Evolutionary conservation across 352 stramenopile species (phyloP), one percentile per base, ranked within the genome.

Genomic region (Globisporangium cystogenes): DNA sequence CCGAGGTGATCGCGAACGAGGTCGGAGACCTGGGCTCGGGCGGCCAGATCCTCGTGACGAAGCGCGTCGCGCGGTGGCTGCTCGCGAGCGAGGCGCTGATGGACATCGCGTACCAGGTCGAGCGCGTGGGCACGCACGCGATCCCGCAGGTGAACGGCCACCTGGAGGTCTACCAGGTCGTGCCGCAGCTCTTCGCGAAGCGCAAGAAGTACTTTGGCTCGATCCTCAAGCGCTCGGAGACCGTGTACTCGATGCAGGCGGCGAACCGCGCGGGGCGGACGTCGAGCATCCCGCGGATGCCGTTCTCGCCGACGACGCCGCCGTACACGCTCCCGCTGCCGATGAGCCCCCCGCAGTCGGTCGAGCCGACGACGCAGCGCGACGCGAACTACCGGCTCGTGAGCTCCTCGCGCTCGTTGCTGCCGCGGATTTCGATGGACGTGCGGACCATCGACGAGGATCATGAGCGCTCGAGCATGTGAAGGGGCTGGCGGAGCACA

Each of bases 31-130:
- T 83, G 2, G 81, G 81, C 8, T 79, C 72, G 53, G 81, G 77
- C 7, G 81, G 81, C 0, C 74, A 89, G 58, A 87, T 91, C 45
- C 68, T 89, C 15, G 52, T 86, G n/a, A 85, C 81, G 0, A 73
- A 74, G 40, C 74, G 78, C 7, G 62, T 91, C 26, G 76, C 76
- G 3, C 54, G 51, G 26, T 91, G 72, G 62, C 53, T 88, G 4
- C 47, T 62, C 18, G 48, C 55, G 15, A 77, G 84, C 45, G 55
- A 69, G 2, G 40, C 40, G 20, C 40, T 45, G 20, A 23, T 45
- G 40, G 40, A 45, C 40, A 45, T 45, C n/a, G n/a, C 40, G 40
- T 45, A 45, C 40, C 8, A 26, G 20, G 40, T 45, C 40, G 40
- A 45, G 40, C 40, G 21, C 40, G 40, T 45, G 7, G 40, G 40